Evolutionary conservation across 768 basidiomycete genomes (phyloP), one percentile per base, ranked within the genome.

Genomic region (Boletus insuetus): DNA sequence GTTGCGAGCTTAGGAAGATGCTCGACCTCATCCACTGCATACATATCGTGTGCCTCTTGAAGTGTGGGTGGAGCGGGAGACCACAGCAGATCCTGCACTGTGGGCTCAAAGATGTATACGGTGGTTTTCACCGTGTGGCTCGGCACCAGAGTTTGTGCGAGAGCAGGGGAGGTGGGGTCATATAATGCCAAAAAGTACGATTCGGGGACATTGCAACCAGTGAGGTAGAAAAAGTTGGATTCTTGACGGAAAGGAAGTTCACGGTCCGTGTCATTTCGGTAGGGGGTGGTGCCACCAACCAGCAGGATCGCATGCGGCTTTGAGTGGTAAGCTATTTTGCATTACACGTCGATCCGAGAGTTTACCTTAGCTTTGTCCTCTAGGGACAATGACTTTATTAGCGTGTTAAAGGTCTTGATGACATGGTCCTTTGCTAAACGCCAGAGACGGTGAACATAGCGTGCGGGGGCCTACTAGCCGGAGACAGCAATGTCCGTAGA

Each of bases 161-260:
- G 40, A 44, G 24, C 16, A 20, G 51, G 29, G 26, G 37, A 40
- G 2, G 52, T 78, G 40, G 78, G 74, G 55, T 83, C 76, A 67
- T 79, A 86, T 2, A 79, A 71, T 10, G 89, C 72, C 19, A 94
- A 72, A 13, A 94, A 70, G 58, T 82, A 83, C 1, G 89, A 86
- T 0, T 80, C 79, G 0, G 93, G 89, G 5, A 92, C 78, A 45
- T 77, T 75, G 71, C 89, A 93, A 49, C 91, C 94, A 0, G 90
- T 82, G 16, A 96, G 77, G 68, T 93, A 96, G 73, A 82, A 86
- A 68, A 96, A 96, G 72, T 96, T 96, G 63, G 87, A 87, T 71
- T 94, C 92, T 64, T 79, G 77, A 53, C 83, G 78, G 63, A 92
- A 91, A 5, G 76, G 67, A 41, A 91, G 73, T 72, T 93, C 91